These are phyloP conservation scores for Pseudogymnoascus sp. DNA, from an alignment of 2,329 filamentous ascomycete species.

Conservation along the genomic window DNA sequence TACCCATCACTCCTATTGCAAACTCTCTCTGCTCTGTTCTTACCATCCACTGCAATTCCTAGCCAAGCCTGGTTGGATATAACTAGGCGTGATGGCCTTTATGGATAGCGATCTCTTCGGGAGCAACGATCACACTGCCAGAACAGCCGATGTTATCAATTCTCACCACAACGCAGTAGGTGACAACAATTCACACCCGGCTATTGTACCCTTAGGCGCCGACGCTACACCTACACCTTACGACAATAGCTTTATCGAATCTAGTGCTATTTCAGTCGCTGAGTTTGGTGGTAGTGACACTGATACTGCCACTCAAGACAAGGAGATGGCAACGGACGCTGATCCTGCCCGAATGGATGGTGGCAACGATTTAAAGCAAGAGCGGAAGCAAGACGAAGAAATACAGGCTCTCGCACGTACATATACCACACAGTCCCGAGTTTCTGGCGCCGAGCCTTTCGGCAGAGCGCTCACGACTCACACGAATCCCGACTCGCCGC, in stretches of 20 bases:
- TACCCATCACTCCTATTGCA: background rate
- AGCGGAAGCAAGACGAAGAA: background rate
- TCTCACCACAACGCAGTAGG: background rate
- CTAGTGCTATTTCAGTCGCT: background rate
- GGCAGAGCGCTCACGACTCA: background rate
- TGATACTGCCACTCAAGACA: background rate
- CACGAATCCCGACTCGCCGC: constrained; percentile 36
- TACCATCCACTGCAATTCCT: background rate
- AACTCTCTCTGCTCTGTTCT: background rate
- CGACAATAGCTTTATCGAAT: background rate
- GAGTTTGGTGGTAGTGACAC: background rate
- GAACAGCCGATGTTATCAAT: background rate
- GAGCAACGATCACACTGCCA: background rate
- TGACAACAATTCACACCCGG: background rate
- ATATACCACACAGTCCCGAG: constrained; percentile 42
- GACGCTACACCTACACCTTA: background rate
- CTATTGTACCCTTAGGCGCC: background rate
- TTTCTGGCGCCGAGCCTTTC: background rate
- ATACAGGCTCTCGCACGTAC: constrained; percentile 48
- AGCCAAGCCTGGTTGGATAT: background rate
- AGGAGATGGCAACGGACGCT: background rate
- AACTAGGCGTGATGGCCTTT: background rate
- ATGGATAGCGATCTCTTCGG: background rate
- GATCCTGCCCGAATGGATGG: background rate
- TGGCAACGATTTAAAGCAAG: background rate